Evolutionary conservation across 768 basidiomycete genomes (phyloP).

Genomic region (Lactifluus echinatus): DNA sequence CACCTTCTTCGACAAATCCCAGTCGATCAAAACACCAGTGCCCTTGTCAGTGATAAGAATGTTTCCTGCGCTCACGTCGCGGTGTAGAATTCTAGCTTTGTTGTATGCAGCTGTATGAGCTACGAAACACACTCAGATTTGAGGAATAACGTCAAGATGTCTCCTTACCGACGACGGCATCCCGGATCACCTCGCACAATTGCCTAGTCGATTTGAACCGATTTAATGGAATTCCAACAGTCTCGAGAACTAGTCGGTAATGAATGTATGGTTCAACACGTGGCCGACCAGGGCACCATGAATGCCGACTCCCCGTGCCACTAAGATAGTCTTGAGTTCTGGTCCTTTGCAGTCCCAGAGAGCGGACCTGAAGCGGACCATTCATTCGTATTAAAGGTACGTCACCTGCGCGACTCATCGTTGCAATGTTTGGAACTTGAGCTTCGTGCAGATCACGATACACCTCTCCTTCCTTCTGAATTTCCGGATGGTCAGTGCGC

Average conservation of each 20-base stretch:
- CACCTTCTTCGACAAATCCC: background rate
- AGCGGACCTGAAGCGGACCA: too few relatives aligned
- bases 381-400: too few relatives aligned
- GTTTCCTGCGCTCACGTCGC: background rate
- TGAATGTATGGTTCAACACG: background rate
- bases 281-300: background rate
- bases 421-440: too few relatives aligned
- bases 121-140: background rate
- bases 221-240: too few relatives aligned
- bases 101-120: background rate
- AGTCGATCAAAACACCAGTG: background rate
- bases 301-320: background rate
- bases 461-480: background rate
- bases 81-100: background rate
- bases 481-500: background rate
- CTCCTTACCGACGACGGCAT: background rate
- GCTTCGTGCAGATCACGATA: too few relatives aligned
- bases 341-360: too few relatives aligned
- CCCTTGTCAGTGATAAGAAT: conserved; percentile 4
- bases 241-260: background rate
- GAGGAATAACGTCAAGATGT: too few relatives aligned
- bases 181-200: background rate
- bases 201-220: too few relatives aligned
- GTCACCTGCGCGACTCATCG: too few relatives aligned
- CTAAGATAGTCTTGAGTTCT: background rate